phyloP scores from a whole-genome alignment of 495 filamentous ascomycete genomes.

The Emericellopsis terricola region DNA sequence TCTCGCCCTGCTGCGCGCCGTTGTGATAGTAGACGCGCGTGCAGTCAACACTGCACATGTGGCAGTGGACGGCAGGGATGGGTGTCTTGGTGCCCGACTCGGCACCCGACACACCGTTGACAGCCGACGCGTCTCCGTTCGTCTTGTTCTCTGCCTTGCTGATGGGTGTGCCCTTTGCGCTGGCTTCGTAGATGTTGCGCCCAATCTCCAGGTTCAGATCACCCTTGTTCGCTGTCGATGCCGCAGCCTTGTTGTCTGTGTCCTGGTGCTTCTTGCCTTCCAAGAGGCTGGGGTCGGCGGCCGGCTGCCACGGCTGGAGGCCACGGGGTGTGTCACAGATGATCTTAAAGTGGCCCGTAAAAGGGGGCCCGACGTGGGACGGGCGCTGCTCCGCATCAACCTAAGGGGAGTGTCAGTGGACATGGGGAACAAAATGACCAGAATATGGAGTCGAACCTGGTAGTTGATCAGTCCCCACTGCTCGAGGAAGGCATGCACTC shows the following conservation, averaged over 20 bases:
- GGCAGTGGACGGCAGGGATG: conserved; percentile 48
- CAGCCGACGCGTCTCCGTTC: conserved; percentile 50
- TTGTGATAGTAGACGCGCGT: conserved; percentile 84
- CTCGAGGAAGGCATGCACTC: conserved; percentile 94
- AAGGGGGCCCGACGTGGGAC: conserved; percentile 88
- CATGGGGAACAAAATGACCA: not conserved
- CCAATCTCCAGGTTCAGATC: conserved; percentile 80
- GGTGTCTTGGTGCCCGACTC: conserved; percentile 41
- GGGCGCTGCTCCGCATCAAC: conserved; percentile 90
- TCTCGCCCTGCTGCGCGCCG: conserved; percentile 36
- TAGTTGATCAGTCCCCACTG: conserved; percentile 99
- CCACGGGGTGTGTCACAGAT: conserved; percentile 89
- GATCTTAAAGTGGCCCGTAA: conserved; percentile 91
- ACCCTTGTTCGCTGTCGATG: conserved; percentile 48
- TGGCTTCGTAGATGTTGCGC: conserved; percentile 88
- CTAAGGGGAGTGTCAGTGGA: conserved; percentile 30
- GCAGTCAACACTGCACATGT: conserved; percentile 83
- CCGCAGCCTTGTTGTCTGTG: conserved; percentile 49
- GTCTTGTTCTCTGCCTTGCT: conserved; percentile 31
- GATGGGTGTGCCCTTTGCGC: conserved; percentile 68
- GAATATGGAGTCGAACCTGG: conserved; percentile 40
- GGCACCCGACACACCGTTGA: conserved; percentile 35
- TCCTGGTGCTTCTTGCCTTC: conserved; percentile 56
- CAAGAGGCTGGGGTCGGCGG: conserved; percentile 46
- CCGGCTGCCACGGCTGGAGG: conserved; percentile 85